Evolutionary conservation across 2,329 filamentous ascomycete species (phyloP), one percentile per base, ranked within the genome.

Genomic region (Fusarium sp.): DNA sequence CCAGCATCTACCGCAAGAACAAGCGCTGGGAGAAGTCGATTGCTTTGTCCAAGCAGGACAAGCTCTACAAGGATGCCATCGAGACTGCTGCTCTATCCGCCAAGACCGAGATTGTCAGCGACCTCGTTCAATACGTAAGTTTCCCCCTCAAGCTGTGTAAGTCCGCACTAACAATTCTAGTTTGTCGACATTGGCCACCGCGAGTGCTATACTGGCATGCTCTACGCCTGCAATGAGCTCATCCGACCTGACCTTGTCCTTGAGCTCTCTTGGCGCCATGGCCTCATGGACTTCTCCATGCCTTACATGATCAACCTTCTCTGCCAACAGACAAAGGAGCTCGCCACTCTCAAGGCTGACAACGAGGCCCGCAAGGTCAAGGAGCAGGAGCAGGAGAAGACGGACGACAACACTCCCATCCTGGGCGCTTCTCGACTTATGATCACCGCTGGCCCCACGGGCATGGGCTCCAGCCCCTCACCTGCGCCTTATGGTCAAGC

Each of bases 11-110:
- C 85, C 93, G 96, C 80, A 99, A 98, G 88, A 98, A 97, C 86
- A 98, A 98, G 91, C 89, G 96, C 70, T 99, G 96, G 96, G 95
- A 98, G 84, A 98, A 98, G 84, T 97, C 94, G 4, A 99, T 99
- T 80, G 89, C 93, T 33, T 85, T 99, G 50, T 98, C 95, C 14
- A 99, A 99, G 87, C 95, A 99, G 80, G 96, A 99, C 85, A 98
- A 97, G 87, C 86, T 99, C 14, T 99, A 96, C 90, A 98, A 97
- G 86, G 96, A 99, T 82, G 96, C 96, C 25, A 98, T 99, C 69
- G 96, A 99, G 86, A 99, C 96, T 13, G 89, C 96, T 31, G 96
- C 96, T 27, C 92, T 97, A 61, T 98, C 95, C 56, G 86, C 87
- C 78, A 98, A 98, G 87, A 79, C 86, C 11, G 94, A 97, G 29